A percentile compares a stretch with the other conserved stretches of the same genome.
Conservation (phyloP, 2,329 filamentous ascomycete species). For the Ciborinia camelliae region DNA sequence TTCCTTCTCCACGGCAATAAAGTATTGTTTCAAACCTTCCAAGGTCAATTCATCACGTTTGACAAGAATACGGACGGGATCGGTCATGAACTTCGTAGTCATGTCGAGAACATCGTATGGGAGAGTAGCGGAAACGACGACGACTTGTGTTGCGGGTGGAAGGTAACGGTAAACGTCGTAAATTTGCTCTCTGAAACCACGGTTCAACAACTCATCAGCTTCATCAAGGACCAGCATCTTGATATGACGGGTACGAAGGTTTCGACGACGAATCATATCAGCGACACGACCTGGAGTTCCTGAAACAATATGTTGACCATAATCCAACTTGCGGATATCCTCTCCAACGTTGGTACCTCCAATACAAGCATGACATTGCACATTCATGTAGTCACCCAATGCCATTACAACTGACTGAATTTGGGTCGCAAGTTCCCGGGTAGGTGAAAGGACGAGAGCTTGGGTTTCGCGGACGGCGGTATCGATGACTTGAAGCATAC, state of each 20-base stretch:
- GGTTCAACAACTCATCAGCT: constrained; percentile 78
- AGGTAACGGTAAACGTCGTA: constrained; percentile 98
- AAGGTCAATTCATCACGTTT: constrained; percentile 98
- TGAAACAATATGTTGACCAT: constrained; percentile 95
- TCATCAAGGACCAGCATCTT: constrained; percentile 78
- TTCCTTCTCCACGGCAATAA: constrained; percentile 98
- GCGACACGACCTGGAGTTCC: constrained; percentile 94
- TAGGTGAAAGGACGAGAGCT: constrained; percentile 92
- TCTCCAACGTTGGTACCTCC: constrained; percentile 97
- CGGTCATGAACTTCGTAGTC: constrained; percentile 99
- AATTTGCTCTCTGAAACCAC: constrained; percentile 96
- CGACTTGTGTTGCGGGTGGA: constrained; percentile 95
- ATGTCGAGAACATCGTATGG: constrained; percentile 98
- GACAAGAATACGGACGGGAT: constrained; percentile 91
- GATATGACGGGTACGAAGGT: constrained; percentile 70
- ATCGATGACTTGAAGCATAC: constrained; percentile 93
- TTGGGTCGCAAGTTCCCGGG: constrained; percentile 93
- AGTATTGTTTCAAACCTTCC: constrained; percentile 97
- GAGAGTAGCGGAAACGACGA: constrained; percentile 92
- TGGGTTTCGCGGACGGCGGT: constrained; percentile 90
- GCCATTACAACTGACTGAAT: constrained; percentile 99
- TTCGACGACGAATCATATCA: constrained; percentile 76
- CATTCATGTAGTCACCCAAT: constrained; percentile 99
- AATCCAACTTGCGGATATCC: constrained; percentile 95
- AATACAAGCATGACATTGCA: constrained; percentile 98